Evolutionary conservation across 1,139 yeast genomes (phyloP), one percentile per base, ranked within the genome.

Genomic region (Geotrichum histeridarum): DNA sequence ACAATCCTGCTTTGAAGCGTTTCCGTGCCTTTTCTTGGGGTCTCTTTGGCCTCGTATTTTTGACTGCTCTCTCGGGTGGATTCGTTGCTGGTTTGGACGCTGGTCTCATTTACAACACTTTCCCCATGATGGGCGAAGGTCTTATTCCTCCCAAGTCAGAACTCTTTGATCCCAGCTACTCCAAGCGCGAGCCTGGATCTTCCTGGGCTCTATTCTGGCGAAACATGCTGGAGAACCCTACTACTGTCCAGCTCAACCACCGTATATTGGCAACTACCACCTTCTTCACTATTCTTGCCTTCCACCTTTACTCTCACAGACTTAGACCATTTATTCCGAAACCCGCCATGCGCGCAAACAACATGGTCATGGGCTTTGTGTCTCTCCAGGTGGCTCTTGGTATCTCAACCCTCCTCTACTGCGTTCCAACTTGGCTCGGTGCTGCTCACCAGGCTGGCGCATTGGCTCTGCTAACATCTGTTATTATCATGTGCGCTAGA

Each of bases 391-490:
- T 86, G 2, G 73, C 87, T 0, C 75, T 94, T 50, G 99, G 99
- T 54, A 87, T 91, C 53, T 73, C 82, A 42, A 93, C 99, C 0
- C 77, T 94, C 64, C 71, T 91, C 42, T 91, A 89, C 69, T 77
- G 90, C 59, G 99, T 93, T 15, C 99, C 99, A 38, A 83, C 88
- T 42, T 87, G 96, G 15, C 72, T 93, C 50, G 99, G 96, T 1
- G 95, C 98, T 8, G 81, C 91, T 7, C 99, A 94, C 69, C 99
- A 94, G 74, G 97, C 97, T 12, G 98, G 99, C 60, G 96, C 98
- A 0, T 74, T 94, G 65, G 95, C 95, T 0, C 77, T 94, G 54
- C 76, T 94, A 63, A 93, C 99, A 0, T 77, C 86, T 12, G 79
- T 89, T 30, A 75, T 93, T 60, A 76, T 89, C 1, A 79, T 87